Evolutionary conservation across 1,284 basidiomycete species (phyloP), one percentile per base, ranked within the genome.

Genomic region (Wallemia ichthyophaga): DNA sequence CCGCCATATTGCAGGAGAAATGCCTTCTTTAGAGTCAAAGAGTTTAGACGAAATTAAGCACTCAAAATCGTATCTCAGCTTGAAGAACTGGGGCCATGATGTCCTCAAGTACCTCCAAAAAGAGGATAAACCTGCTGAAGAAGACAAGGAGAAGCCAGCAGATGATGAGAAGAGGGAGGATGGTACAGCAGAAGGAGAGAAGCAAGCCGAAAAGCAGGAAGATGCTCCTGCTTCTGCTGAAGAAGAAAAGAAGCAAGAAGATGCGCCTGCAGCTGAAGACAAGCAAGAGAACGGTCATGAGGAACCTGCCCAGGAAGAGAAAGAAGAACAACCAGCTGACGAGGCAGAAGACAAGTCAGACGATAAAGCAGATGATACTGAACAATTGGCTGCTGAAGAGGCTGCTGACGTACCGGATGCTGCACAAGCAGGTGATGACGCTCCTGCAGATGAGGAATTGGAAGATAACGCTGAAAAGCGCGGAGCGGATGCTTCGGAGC

Each of bases 1-100:
- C 61, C 64, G 69, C 11, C 68, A 69, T 55, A 60, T 66, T 5
- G 66, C 66, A 3, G 68, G 69, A 59, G 66, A 66, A 28, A 58
- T 28, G 24, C 31, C 58, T 7, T 33, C 57, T 26, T 56, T 56
- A 23, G 27, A 33, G 1, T 32, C 28, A n/a, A 62, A 62, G 37
- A 27, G 32, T 19, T 60, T 63, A 31, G 59, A 64, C 32, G 63
- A 67, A 25, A 59, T 67, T 27, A 64, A 62, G 58, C 27, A 65
- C 56, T 64, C 64, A 13, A 67, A 66, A 59, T 48, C 53, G 7
- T 60, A 59, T 15, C 25, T 23, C 19, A 56, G 33, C 19, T 32
- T 63, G 17, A 63, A 61, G 60, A 64, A 64, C 58, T 63, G 63
- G 63, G 62, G 60, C 1, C 61, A 61, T 33, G 59, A 59, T 23